A percentile compares a stretch with the other conserved stretches of the same genome.
Conservation (phyloP, 2,329 filamentous ascomycete genomes). For the Fusarium veterinarium region DNA sequence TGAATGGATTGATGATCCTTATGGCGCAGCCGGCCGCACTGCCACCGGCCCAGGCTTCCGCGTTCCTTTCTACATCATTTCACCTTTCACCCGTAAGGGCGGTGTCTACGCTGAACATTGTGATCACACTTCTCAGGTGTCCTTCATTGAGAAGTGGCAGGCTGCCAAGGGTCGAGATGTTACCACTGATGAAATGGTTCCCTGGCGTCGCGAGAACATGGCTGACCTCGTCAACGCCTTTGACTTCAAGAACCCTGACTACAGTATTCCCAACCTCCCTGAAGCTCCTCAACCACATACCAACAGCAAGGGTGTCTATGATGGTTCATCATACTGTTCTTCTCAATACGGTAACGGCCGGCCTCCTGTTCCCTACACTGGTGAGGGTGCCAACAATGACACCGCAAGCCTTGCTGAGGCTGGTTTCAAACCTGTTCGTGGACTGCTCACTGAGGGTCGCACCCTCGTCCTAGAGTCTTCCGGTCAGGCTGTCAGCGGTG, state of each 20-base stretch:
- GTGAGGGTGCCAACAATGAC: neutral
- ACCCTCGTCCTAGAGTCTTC: neutral
- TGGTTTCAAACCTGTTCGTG: conserved; percentile 2
- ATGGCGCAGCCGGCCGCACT: neutral
- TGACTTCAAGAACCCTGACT: conserved; percentile 5
- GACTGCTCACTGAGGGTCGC: neutral
- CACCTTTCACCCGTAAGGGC: conserved; percentile 1
- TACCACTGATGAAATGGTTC: neutral
- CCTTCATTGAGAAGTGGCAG: conserved; percentile 8
- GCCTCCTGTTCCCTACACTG: conserved; percentile 2
- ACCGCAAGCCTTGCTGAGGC: neutral
- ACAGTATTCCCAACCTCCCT: neutral
- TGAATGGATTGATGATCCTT: conserved; percentile 15
- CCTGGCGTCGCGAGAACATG: conserved; percentile 15
- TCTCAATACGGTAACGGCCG: neutral
- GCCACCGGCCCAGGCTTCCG: neutral
- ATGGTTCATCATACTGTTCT: neutral
- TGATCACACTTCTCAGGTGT: neutral
- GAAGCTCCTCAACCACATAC: neutral
- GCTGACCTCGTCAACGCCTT: conserved; percentile 15
- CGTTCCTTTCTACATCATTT: conserved; percentile 14
- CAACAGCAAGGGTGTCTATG: neutral
- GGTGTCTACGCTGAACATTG: conserved; percentile 15
- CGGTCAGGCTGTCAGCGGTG: neutral
- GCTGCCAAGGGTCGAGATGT: conserved; percentile 14